phyloP scores from a whole-genome alignment of 352 stramenopile species.

The Peronosclerospora sorghi region DNA sequence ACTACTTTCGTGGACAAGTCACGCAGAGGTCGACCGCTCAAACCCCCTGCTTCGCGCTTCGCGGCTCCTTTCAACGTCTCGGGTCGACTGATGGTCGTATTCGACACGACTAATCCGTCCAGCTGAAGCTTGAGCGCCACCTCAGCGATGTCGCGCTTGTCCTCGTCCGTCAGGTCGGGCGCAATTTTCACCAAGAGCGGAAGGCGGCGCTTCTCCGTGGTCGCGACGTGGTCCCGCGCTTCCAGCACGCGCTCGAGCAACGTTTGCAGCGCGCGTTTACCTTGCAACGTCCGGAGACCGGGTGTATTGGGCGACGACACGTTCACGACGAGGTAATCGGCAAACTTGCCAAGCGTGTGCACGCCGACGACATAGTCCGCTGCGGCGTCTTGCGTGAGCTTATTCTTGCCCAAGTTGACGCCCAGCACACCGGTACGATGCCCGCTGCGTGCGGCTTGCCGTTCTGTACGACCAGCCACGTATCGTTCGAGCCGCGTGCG shows the following conservation, averaged over 20 bases:
- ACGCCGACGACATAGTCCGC: constrained; percentile 90
- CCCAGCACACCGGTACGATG: constrained; percentile 82
- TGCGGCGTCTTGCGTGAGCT: constrained; percentile 72
- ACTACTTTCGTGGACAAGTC: constrained; percentile 92
- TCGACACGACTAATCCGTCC: constrained; percentile 95
- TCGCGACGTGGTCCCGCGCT: constrained; percentile 51
- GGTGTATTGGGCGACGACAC: constrained; percentile 96
- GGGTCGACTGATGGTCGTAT: constrained; percentile 92
- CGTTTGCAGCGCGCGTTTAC: constrained; percentile 70
- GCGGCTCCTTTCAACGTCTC: constrained; percentile 53
- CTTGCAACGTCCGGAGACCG: constrained; percentile 65
- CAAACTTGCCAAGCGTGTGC: constrained; percentile 83
- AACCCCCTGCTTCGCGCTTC: constrained; percentile 85
- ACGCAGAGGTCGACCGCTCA: constrained; percentile 92
- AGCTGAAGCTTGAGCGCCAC: constrained; percentile 81
- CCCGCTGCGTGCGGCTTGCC: constrained; percentile 11
- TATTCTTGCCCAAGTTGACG: constrained; percentile 99
- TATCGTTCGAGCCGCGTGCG: constrained; percentile 54
- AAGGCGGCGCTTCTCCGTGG: constrained; percentile 46
- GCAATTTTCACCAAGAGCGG: constrained; percentile 96
- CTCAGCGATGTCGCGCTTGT: constrained; percentile 92
- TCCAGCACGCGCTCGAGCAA: constrained; percentile 63
- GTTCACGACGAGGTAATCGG: constrained; percentile 98
- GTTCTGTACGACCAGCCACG: constrained; percentile 23
- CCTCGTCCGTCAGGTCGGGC: constrained; percentile 90